Conservation (phyloP, 2,329 filamentous ascomycete genomes). For the Achaetomium macrosporum region DNA sequence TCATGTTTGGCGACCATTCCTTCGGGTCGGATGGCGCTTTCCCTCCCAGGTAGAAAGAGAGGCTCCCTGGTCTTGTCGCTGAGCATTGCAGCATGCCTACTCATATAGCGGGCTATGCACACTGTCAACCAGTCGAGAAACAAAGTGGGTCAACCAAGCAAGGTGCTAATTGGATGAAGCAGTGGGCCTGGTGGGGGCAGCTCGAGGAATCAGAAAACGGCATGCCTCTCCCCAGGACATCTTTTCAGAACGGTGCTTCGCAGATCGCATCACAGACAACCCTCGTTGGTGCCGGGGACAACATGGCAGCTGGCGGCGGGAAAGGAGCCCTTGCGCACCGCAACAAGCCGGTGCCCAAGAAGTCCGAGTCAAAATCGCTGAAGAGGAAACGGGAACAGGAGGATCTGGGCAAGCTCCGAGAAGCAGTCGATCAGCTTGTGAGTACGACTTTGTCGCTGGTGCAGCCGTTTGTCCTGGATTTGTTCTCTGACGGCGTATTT, state of each 20-base stretch:
- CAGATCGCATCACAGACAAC: neutral
- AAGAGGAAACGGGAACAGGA: slow-evolving; percentile 27
- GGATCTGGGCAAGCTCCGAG: slow-evolving; percentile 24
- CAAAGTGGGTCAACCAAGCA: no score
- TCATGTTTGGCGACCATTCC: no score
- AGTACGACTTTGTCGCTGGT: neutral
- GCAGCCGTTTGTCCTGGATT: neutral
- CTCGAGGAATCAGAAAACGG: no score
- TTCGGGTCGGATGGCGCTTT: no score
- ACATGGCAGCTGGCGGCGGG: slow-evolving; percentile 10
- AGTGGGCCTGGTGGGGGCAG: no score
- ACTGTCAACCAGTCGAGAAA: no score
- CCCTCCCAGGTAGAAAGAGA: no score
- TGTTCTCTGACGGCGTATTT: neutral
- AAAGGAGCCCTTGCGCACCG: slow-evolving; percentile 8
- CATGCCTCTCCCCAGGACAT: no score
- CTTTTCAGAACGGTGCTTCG: neutral
- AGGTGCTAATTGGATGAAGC: no score
- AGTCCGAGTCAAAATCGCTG: slow-evolving; percentile 20
- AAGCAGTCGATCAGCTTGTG: slow-evolving; percentile 22
- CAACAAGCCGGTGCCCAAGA: slow-evolving; percentile 9
- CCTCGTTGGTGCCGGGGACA: neutral
- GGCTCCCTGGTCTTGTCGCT: no score
- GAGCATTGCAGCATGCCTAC: no score
- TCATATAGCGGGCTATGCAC: no score